Evolutionary conservation across 1,139 yeast species (phyloP), one percentile per base, ranked within the genome.

Genomic region (Candida labiduridarum): DNA sequence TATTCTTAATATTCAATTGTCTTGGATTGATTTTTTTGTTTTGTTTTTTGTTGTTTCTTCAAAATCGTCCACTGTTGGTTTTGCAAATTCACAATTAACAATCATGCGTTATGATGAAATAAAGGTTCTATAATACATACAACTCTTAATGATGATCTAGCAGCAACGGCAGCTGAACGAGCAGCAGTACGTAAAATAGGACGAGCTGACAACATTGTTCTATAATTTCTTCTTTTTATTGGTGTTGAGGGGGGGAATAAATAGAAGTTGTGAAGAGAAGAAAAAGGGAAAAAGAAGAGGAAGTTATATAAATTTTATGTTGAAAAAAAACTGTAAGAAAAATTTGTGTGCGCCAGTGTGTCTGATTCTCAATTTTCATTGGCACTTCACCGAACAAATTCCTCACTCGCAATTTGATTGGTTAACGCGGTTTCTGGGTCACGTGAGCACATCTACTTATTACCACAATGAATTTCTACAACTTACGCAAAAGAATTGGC

Each of bases 131-230:
- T 10, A 34, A 69, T 72, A 83, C 88, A 76, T 81, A 83, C 87
- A 71, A 83, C 79, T 76, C 87, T 84, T 79, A 75, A 69, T 60
- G 76, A 67, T 44, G 54, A 47, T 74, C 80, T 76, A 59, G 84
- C 83, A 69, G 81, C 85, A 71, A 84, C 82, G 71, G 83, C 79
- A 70, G 84, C 84, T 68, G 89, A 80, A 79, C 89, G 85, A 70
- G 87, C 83, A 72, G 89, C 89, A 71, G 87, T 81, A 80, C 91
- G 88, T 75, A 85, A 79, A 78, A 83, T 83, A 74, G 89, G 82
- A 83, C 92, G 89, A 71, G 84, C 82, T 71, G 91, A 84, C 82
- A 86, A 86, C 92, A 86, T 86, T 60, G 57, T 63, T 53, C 51
- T 46, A 51, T 50, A 46, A 38, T 43, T 50, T 46, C 46, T 40